Evolutionary conservation across 495 filamentous ascomycete genomes (phyloP).

Genomic region (Cladorrhinum samala): DNA sequence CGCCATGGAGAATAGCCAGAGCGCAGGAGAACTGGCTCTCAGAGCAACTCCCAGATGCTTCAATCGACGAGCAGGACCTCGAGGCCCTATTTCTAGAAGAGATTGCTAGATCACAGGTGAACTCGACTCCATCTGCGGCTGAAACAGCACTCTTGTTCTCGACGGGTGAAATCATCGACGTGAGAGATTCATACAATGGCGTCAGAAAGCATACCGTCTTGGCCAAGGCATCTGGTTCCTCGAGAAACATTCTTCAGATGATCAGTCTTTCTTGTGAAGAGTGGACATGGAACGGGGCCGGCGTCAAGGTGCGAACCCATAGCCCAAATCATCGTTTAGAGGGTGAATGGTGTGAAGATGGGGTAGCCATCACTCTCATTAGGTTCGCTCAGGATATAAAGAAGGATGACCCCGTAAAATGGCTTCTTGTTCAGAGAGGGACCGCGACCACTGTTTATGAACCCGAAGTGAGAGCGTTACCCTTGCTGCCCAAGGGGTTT

Average conservation of each 20-base stretch:
- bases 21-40: conserved; percentile 34
- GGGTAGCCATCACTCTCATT: conserved; percentile 13
- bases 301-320: conserved; percentile 32
- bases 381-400: conserved; percentile 32
- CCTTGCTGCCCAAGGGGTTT: conserved; percentile 4
- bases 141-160: conserved; percentile 24
- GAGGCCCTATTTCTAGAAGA: conserved; percentile 25
- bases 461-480: conserved; percentile 39
- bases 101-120: conserved; percentile 7
- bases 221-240: conserved; percentile 45
- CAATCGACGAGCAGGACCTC: conserved; percentile 24
- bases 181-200: conserved; percentile 12
- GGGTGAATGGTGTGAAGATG: conserved; percentile 43
- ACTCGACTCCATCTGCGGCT: background rate
- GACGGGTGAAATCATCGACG: conserved; percentile 34
- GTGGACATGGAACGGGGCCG: conserved; percentile 41
- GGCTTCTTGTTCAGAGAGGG: conserved; percentile 58
- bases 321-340: conserved; percentile 23
- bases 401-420: conserved; percentile 41
- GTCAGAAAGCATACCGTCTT: conserved; percentile 29
- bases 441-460: conserved; percentile 53
- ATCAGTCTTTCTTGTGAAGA: conserved; percentile 35
- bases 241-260: conserved; percentile 47
- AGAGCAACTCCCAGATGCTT: conserved; percentile 33
- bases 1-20: conserved; percentile 12